Conservation (phyloP, 495 filamentous ascomycete species). For the Penicillium desertorum region DNA sequence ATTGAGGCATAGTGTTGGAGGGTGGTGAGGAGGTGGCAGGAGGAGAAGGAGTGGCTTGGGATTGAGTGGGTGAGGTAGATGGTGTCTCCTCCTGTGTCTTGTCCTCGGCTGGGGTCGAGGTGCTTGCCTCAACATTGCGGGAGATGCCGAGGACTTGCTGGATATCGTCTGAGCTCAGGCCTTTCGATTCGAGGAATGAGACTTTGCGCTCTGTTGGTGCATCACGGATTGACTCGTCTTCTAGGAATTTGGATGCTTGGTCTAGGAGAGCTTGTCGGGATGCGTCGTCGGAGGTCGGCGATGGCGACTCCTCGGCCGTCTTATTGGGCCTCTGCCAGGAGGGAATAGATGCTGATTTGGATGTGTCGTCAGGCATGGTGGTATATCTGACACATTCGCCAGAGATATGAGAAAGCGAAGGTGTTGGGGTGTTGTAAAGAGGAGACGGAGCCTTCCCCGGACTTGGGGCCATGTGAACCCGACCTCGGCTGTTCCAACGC, state of each 20-base stretch:
- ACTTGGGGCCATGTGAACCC: slow-evolving; percentile 32
- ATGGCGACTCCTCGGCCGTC: slow-evolving; percentile 25
- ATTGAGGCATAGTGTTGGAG: slow-evolving; percentile 21
- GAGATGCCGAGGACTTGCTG: slow-evolving; percentile 59
- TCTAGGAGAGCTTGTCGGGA: slow-evolving; percentile 55
- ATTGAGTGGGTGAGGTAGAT: slow-evolving; percentile 19
- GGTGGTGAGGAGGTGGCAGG: slow-evolving; percentile 13
- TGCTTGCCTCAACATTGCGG: slow-evolving; percentile 38
- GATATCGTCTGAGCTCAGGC: slow-evolving; percentile 66
- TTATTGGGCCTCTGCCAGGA: slow-evolving; percentile 44
- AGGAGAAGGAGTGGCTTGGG: slow-evolving; percentile 20
- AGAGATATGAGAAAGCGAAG: background rate
- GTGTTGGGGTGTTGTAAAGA: slow-evolving; percentile 1
- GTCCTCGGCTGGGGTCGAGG: slow-evolving; percentile 23
- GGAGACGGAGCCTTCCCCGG: slow-evolving; percentile 23
- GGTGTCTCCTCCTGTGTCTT: slow-evolving; percentile 16
- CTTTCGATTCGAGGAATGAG: slow-evolving; percentile 78
- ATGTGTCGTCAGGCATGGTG: slow-evolving; percentile 42
- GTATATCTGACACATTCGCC: background rate
- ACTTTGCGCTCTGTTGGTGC: slow-evolving; percentile 70
- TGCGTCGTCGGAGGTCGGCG: slow-evolving; percentile 37
- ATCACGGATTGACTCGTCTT: slow-evolving; percentile 71
- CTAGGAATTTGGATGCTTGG: slow-evolving; percentile 75
- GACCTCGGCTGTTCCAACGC: slow-evolving; percentile 36
- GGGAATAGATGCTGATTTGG: slow-evolving; percentile 44